Conservation (phyloP, 345 rosid species). For the Streptanthus diversifolius region DNA sequence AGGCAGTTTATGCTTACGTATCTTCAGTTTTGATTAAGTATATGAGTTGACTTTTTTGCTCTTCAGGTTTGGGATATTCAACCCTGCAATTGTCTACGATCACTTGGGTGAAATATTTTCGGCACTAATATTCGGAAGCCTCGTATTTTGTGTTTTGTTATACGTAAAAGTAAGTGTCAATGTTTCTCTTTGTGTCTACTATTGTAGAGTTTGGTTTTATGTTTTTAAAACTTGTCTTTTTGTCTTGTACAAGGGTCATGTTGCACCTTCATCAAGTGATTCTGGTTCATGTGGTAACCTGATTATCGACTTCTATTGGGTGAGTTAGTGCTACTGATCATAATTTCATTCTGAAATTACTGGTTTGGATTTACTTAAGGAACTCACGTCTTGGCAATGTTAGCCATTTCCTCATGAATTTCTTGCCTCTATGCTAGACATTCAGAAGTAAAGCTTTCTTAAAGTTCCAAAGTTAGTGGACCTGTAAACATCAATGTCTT, state of each 20-base stretch:
- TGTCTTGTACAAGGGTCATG: constrained; percentile 61
- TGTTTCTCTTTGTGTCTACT: neutral
- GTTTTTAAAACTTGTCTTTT: constrained; percentile 6
- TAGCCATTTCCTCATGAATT: neutral
- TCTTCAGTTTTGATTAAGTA: neutral
- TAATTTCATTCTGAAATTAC: neutral
- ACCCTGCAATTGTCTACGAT: constrained; percentile 82
- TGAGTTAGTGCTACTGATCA: constrained; percentile 38
- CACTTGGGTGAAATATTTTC: constrained; percentile 96
- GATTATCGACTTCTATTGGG: constrained; percentile 96
- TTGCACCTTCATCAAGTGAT: constrained; percentile 92
- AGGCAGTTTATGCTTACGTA: neutral
- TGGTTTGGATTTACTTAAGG: neutral
- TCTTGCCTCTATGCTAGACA: constrained; percentile 4
- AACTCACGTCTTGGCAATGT: neutral
- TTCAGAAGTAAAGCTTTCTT: neutral
- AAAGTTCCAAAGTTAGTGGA: neutral
- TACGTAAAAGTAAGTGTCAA: constrained; percentile 71
- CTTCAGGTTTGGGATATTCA: constrained; percentile 91
- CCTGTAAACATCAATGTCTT: constrained; percentile 2
- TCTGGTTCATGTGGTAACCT: constrained; percentile 92
- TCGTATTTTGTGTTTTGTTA: constrained; percentile 77
- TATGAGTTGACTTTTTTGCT: constrained; percentile 8
- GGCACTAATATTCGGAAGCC: constrained; percentile 83
- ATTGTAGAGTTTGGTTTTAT: constrained; percentile 17